Evolutionary conservation across 1,284 basidiomycete genomes (phyloP), one percentile per base, ranked within the genome.

Genomic region (Acaromyces ingoldii): DNA sequence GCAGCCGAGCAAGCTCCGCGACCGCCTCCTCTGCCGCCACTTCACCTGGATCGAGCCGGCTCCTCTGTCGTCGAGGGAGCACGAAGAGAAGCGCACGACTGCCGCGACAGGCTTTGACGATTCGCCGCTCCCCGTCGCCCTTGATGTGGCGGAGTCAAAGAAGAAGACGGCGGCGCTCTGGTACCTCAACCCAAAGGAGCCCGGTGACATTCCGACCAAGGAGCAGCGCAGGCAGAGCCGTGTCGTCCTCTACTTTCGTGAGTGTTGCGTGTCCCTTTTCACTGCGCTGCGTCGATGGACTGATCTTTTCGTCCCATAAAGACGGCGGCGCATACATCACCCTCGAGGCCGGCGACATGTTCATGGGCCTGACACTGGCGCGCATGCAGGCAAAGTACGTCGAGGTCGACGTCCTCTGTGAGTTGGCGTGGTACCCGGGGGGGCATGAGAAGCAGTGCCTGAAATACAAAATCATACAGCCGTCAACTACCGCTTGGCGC

Each of bases 401-500:
- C 1, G 54, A 60, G 36, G 59, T 71, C 50, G 71, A 74, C 48
- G 41, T 74, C 13, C 70, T 74, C 40, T 53, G n/a, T n/a, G 33
- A 13, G 33, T 34, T 34, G 33, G n/a, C 13, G 33, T 34, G 33
- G 33, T 13, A 34, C n/a, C n/a, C n/a, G n/a, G n/a, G n/a, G n/a
- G n/a, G n/a, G n/a, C n/a, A n/a, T n/a, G n/a, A 34, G 33, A 34
- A 13, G 33, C 13, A 34, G n/a, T 13, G 33, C 13, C 33, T 13
- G 33, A 13, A 13, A 34, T n/a, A 13, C 13, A 34, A 13, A 34
- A 13, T 34, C 33, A 13, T 34, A 13, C 33, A 13, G 13, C 70
- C 44, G 67, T 73, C 51, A 67, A 73, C 49, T 74, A 74, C 62
- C 57, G 63, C 56, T 51, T 74, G 24, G 69, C 71, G 11, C 71